A percentile compares a stretch with the other conserved stretches of the same genome.
These are phyloP conservation scores for Eucalyptus marginata DNA, from an alignment of 345 rosid genomes.

Conservation along the genomic window DNA sequence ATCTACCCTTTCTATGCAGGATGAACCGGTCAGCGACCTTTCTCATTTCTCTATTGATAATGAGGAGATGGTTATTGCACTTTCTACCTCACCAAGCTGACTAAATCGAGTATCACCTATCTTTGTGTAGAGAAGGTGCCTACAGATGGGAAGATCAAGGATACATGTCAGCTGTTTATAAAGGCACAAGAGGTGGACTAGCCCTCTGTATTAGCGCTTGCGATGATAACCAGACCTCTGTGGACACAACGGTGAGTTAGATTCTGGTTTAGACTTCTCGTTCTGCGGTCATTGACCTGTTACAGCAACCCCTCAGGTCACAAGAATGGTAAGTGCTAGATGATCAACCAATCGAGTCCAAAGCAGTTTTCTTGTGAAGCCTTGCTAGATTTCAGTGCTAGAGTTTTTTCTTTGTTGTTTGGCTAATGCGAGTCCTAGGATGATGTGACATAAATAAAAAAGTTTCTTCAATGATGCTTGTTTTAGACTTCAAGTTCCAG, in stretches of 20 bases:
- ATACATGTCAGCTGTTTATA: constrained; percentile 8
- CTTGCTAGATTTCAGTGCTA: background rate
- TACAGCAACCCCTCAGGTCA: background rate
- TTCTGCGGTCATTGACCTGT: background rate
- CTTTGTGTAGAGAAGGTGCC: constrained; percentile 36
- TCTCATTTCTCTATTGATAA: background rate
- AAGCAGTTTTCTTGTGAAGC: background rate
- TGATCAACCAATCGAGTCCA: background rate
- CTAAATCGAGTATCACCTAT: background rate
- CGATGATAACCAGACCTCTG: constrained; percentile 41
- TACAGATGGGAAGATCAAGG: constrained; percentile 55
- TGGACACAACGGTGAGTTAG: constrained; percentile 39
- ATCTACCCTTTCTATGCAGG: constrained; percentile 52
- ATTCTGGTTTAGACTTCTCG: background rate
- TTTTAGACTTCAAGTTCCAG: background rate
- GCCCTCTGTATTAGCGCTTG: constrained; percentile 71
- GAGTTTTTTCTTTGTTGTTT: background rate
- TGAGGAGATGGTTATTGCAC: background rate
- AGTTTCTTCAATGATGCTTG: background rate
- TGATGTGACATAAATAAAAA: background rate
- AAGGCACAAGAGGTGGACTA: constrained; percentile 67
- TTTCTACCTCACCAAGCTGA: background rate
- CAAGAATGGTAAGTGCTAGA: background rate
- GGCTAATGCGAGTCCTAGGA: background rate
- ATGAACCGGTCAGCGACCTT: constrained; percentile 33